Evolutionary conservation across 805 yeast genomes (phyloP).

Genomic region (Wickerhamiella dianesei): DNA sequence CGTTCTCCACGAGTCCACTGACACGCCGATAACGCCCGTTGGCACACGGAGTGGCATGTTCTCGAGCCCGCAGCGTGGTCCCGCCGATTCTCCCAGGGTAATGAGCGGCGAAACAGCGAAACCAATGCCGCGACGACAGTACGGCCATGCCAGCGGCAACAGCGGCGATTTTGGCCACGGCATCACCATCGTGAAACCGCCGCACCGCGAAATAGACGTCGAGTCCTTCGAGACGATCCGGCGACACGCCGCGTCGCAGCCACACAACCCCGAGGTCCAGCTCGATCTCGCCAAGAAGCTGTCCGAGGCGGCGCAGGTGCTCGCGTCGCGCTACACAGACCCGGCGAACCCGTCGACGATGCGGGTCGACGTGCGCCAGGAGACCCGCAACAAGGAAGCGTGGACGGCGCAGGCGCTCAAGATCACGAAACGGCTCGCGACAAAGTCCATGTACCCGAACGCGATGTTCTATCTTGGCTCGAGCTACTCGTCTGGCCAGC

Average conservation of each 20-base stretch:
- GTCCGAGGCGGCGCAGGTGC: slow-evolving; percentile 32
- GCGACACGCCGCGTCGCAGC: slow-evolving; percentile 21
- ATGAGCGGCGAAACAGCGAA: not conserved
- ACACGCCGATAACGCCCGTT: not conserved
- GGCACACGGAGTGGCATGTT: not conserved
- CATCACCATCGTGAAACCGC: not conserved
- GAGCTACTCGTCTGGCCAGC: slow-evolving; percentile 38
- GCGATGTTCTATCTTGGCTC: slow-evolving; percentile 51
- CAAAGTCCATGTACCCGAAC: slow-evolving; percentile 33
- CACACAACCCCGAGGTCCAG: slow-evolving; percentile 37
- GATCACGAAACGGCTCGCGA: slow-evolving; percentile 42
- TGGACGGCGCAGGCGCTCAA: slow-evolving; percentile 47
- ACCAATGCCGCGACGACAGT: slow-evolving; percentile 2
- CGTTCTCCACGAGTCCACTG: too few relatives aligned
- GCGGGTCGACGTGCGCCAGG: slow-evolving; percentile 31
- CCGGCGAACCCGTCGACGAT: slow-evolving; percentile 28
- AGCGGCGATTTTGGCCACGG: not conserved
- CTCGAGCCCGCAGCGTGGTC: not conserved
- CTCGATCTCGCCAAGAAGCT: slow-evolving; percentile 49
- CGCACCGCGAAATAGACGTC: slow-evolving; percentile 17
- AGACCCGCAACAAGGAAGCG: slow-evolving; percentile 38
- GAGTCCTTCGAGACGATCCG: slow-evolving; percentile 23
- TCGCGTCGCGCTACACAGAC: slow-evolving; percentile 26
- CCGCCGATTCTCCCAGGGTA: not conserved
- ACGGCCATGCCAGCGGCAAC: slow-evolving; percentile 1